Conservation (phyloP, 1,139 yeast species). For the Nakaseomyces delphensis region DNA sequence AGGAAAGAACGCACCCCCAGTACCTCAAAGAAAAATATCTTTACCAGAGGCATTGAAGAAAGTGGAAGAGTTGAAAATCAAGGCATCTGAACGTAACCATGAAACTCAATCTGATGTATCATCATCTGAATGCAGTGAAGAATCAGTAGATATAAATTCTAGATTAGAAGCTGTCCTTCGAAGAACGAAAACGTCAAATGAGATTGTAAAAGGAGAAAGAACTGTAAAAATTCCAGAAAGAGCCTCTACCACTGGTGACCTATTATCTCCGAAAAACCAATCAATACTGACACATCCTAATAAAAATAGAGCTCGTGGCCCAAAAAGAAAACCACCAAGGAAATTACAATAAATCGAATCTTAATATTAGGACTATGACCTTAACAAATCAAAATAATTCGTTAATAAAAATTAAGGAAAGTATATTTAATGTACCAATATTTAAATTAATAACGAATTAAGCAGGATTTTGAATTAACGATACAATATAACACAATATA, state of each 20-base stretch:
- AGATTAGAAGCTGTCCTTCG: conserved; percentile 12
- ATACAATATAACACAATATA: too few relatives aligned
- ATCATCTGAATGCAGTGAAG: background rate
- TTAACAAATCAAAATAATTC: too few relatives aligned
- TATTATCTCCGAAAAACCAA: background rate
- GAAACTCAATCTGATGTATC: background rate
- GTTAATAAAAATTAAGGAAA: background rate
- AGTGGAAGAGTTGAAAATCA: conserved; percentile 20
- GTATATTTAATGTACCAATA: too few relatives aligned
- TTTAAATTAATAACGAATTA: too few relatives aligned
- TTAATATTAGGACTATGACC: too few relatives aligned
- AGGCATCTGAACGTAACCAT: background rate
- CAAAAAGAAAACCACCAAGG: conserved; percentile 58
- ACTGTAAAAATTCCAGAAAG: background rate
- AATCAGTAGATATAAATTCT: conserved; percentile 4
- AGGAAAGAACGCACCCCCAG: conserved; percentile 19
- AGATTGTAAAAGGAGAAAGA: background rate
- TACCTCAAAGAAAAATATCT: conserved; percentile 26
- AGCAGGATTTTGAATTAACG: too few relatives aligned
- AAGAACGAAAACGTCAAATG: background rate
- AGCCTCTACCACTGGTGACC: background rate
- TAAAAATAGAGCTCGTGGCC: conserved; percentile 63
- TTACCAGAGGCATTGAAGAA: conserved; percentile 30
- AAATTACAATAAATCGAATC: conserved; percentile 5
- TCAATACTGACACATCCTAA: conserved; percentile 43